Evolutionary conservation across 1,139 yeast species (phyloP), one percentile per base, ranked within the genome.

Genomic region (Pichia inconspicua): DNA sequence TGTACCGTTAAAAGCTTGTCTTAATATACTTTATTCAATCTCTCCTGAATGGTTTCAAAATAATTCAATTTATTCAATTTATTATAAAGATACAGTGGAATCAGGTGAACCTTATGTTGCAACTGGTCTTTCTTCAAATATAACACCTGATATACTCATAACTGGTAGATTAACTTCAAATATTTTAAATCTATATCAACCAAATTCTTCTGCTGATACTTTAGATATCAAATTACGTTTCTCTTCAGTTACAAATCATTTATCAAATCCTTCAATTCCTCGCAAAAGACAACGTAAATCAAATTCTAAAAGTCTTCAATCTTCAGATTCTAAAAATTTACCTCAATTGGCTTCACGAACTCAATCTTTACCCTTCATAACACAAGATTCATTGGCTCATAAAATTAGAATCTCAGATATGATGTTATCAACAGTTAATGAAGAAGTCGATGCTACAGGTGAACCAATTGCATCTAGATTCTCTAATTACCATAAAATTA

Each of bases 21-120:
- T 78, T 17, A 70, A 69, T 46, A 78, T 80, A 44, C 70, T 80
- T 28, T 63, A 74, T 48, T 64, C 65, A 41, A 69, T 78, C 45
- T 77, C 83, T 17, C 85, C 85, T 4, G 86, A 80, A 56, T 72
- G 77, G 63, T 79, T 63, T 74, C 66, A 68, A 62, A 50, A 70
- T 71, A 50, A 51, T 8, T 28, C 51, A 50, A 92, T 84, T 59
- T 83, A 80, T 60, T 84, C 85, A 40, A 78, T 84, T 19, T 84
- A 84, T 63, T 82, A 80, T 55, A 81, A 79, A 57, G 92, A 84
- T 61, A 75, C 83, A 44, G 77, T 84, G 32, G 92, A 84, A 61
- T 79, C 78, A 6, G 87, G 81, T 58, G 90, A 84, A 63, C 92
- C 92, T 2, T 79, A 80, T 61, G 92, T 84, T 10, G 82, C 87